Base-by-base conservation (phyloP, 106 monocot genomes). In the Dactylorhiza incarnata region DNA sequence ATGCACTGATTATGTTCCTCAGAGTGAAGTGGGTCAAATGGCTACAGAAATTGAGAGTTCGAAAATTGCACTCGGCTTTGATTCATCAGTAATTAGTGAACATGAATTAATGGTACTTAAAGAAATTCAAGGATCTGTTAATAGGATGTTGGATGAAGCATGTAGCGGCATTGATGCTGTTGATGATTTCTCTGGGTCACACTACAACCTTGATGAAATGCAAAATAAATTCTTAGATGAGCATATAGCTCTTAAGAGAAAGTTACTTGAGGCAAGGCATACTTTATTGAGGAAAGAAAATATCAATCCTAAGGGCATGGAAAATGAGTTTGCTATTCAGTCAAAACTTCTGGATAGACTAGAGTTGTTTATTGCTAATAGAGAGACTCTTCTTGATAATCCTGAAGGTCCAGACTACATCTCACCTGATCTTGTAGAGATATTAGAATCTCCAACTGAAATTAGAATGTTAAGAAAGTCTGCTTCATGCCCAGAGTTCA, bases 1-100 rank as follows among this genome's bases (percentile, higher is more conserved):
- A 53, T 85, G 80, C 58, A 76, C 85, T 68, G 89, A 91, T 53
- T 89, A 79, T 78, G 84, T 85, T 74, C 51, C 77, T 81, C 67
- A 77, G 26, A 76, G 70, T 43, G 76, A 79, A 72, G 37, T 49
- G 9, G 49, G 72, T 9, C 13, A 72, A 24, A 44, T 48, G 7
- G 54, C 46, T 63, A 53, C 77, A 2, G 50, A 74, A 13, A 72
- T 44, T 25, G 74, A 76, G 29, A 26, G 29, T 37, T 71, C 78
- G 75, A 71, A 72, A 53, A 43, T 45, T 62, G 74, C 73, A n/a
- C 24, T 61, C 45, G 76, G 63, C 23, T 69, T 9, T 49, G 45
- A 50, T 68, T 74, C 78, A 62, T 77, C 71, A 29, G 43, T 62
- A 23, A 74, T 73, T 5, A 63, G 26, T 12, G 72, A 71, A 49